Conservation (phyloP, 345 rosid species). For the Moricandia arvensis region DNA sequence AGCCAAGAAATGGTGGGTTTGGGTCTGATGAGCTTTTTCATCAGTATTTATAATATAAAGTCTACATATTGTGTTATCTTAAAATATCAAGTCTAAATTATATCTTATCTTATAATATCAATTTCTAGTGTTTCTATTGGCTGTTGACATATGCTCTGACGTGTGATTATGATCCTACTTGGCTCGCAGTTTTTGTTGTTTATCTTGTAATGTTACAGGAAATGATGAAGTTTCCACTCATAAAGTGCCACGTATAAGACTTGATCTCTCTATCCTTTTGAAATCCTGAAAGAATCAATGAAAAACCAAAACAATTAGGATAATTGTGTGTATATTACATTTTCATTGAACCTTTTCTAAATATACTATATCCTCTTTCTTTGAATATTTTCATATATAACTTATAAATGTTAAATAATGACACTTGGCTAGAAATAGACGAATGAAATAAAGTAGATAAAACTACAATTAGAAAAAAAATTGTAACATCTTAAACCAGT, state of each 20-base stretch:
- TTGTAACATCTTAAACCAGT: too few relatives aligned
- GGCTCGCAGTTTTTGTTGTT: background rate
- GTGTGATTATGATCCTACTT: conserved; percentile 7
- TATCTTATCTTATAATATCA: conserved; percentile 27
- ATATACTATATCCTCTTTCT: background rate
- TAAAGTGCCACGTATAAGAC: conserved; percentile 8
- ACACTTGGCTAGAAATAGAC: too few relatives aligned
- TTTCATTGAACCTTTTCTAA: background rate
- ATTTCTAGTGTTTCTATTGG: conserved; percentile 28
- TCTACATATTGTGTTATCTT: conserved; percentile 15
- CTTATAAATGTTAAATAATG: too few relatives aligned
- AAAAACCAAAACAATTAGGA: background rate
- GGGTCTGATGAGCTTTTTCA: background rate
- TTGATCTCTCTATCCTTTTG: conserved; percentile 24
- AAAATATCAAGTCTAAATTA: conserved; percentile 8
- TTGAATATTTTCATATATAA: background rate
- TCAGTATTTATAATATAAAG: conserved; percentile 11
- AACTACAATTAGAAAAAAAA: too few relatives aligned
- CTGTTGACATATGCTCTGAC: conserved; percentile 10
- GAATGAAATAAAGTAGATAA: too few relatives aligned
- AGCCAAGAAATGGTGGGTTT: conserved; percentile 28
- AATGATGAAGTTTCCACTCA: conserved; percentile 16
- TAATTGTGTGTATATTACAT: background rate
- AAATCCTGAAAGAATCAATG: conserved; percentile 7
- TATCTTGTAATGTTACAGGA: background rate